Base-by-base conservation (phyloP, 495 filamentous ascomycete species). In the Clohesyomyces aquaticus region DNA sequence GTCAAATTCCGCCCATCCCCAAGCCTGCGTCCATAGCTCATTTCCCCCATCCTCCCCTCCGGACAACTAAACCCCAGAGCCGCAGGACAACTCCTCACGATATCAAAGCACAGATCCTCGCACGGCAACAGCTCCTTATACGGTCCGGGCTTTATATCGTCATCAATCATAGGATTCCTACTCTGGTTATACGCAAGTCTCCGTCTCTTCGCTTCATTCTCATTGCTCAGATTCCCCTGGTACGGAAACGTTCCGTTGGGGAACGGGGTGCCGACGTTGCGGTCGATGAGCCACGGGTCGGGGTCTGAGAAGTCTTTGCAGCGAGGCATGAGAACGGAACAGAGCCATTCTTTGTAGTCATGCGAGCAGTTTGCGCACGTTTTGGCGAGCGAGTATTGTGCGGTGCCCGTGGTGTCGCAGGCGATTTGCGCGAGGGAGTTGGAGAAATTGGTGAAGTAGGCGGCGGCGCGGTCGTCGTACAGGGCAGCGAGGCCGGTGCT, bases 101-200 rank as follows among this genome's bases (percentile, higher is more conserved):
- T 77, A 19, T 84, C 81, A 72, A 91, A 91, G 76, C 94, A 99
- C 42, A 96, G 75, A 64, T 92, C 85, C 53, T 87, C 79, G 71
- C 92, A 96, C 0, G 94, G 94, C 32, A 96, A 78, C 26, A 98
- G 70, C 76, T 99, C 94, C 72, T 92, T 96, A 75, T 98, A 97
- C 0, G 94, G 93, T 0, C 95, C 94, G 0, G 94, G 94, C 51
- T 80, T 68, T 65, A 98, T 83, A 0, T 74, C 43, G 1, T 73
- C 51, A 70, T 97, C 92, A 65, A 98, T 96, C 32, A 80, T 66
- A 3, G 80, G 65, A 65, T 89, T 95, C 4, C 93, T 81, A 18
- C 55, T 71, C 10, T 38, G 50, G 45, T 63, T 63, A 16, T 67
- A 72, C 1, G 56, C 61, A 3, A 62, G 19, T 2, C 63, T 43